Base-by-base conservation (phyloP, 1,284 basidiomycete genomes). In the Moniliophthora roreri region DNA sequence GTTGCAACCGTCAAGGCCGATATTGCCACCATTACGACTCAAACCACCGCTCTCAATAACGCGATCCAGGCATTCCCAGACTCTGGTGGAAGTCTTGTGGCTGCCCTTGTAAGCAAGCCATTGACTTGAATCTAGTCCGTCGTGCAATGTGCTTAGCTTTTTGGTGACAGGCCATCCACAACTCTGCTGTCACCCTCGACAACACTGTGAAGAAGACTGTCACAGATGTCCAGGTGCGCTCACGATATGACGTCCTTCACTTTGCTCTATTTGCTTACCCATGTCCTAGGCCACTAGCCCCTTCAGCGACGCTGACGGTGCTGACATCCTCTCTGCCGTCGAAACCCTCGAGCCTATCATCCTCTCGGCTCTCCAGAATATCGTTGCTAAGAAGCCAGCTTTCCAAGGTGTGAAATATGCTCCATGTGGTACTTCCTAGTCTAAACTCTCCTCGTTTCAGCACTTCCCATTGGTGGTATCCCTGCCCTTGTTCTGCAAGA, bases 1-100 rank as follows among this genome's bases (percentile, higher is more conserved):
- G 62, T 66, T 23, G 58, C 62, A n/a, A 52, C 64, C 23, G 61
- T 74, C 50, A 49, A 64, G 55, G 35, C 63, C 18, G 69, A 72
- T 58, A 65, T 72, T 45, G 57, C 57, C 1, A 57, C 18, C 13
- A 67, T 72, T 41, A 51, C 61, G 1, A 56, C 63, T 10, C 61
- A 65, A 38, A 58, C 69, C 13, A 66, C 62, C 10, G 55, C 59
- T 10, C 68, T 74, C 16, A 61, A 72, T 57, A 62, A 39, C 32
- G 51, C 60, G 10, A 67, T 74, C 52, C 59, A 54, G 10, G 62
- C 63, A 2, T 71, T 68, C 67, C 65, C 71, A 1, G 21, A 39
- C 36, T 57, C 63, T 23, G 69, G 68, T 13, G 70, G 69, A 42
- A 60, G 60, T 18, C 57, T 70, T 2, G 24, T 58, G 8, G 40